phyloP scores from a whole-genome alignment of 1,284 basidiomycete species.

The Chondrostereum purpureum region DNA sequence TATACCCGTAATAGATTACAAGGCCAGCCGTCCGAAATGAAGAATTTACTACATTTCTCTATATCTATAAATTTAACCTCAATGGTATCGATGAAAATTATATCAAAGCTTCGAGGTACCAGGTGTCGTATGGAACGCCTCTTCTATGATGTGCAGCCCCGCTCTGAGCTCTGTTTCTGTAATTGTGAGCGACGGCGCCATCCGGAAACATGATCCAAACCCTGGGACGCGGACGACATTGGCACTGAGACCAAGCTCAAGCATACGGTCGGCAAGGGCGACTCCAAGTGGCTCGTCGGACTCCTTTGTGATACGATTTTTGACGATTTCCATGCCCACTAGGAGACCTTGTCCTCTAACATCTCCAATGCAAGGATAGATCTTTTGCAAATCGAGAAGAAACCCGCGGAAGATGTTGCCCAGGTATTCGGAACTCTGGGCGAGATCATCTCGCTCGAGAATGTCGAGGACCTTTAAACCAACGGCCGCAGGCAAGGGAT shows the following conservation, averaged over 20 bases:
- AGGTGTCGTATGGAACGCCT: conserved; percentile 13
- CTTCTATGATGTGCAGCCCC: conserved; percentile 16
- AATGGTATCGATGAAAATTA: too few relatives aligned
- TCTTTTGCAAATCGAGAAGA: conserved; percentile 14
- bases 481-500: conserved; percentile 17
- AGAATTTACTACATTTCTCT: too few relatives aligned
- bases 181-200: conserved; percentile 17
- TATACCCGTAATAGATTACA: too few relatives aligned
- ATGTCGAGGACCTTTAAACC: conserved; percentile 16
- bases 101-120: too few relatives aligned
- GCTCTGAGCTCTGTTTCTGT: conserved; percentile 16
- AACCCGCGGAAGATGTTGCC: conserved; percentile 15
- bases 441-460: conserved; percentile 16
- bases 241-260: conserved; percentile 17
- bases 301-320: conserved; percentile 16
- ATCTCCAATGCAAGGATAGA: conserved; percentile 18
- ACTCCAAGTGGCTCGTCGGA: conserved; percentile 15
- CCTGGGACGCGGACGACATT: conserved; percentile 17
- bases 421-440: conserved; percentile 11
- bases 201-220: conserved; percentile 16
- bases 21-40: too few relatives aligned
- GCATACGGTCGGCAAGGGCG: conserved; percentile 15
- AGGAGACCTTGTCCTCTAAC: conserved; percentile 17
- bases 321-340: conserved; percentile 18
- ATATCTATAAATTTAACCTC: too few relatives aligned